Evolutionary conservation across 2,329 filamentous ascomycete genomes (phyloP).

Genomic region (Ploettnerulaceae sp.): DNA sequence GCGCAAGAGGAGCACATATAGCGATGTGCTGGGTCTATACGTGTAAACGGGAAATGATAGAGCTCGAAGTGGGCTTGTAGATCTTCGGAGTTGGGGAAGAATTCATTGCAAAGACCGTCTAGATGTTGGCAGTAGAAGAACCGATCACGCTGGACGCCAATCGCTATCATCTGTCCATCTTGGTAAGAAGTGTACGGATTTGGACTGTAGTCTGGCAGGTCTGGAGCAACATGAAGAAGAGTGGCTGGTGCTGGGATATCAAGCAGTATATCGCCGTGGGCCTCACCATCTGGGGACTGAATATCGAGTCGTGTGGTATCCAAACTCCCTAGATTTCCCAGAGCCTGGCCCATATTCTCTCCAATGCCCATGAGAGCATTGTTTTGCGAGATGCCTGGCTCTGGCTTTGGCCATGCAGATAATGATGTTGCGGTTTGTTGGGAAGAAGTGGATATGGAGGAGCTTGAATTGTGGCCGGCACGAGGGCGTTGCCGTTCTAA

Average conservation of each 20-base stretch:
- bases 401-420: conserved; percentile 9
- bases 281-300: conserved; percentile 15
- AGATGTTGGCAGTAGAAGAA: conserved; percentile 23
- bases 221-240: not conserved
- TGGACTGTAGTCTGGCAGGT: conserved; percentile 7
- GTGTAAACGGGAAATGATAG: conserved; percentile 26
- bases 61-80: conserved; percentile 27
- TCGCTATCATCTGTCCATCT: conserved; percentile 22
- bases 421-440: conserved; percentile 10
- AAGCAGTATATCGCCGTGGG: conserved; percentile 9
- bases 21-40: conserved; percentile 24
- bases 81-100: conserved; percentile 17
- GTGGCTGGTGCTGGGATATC: conserved; percentile 11
- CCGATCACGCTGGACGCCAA: conserved; percentile 18
- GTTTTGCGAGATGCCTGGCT: conserved; percentile 9
- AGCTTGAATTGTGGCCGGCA: conserved; percentile 7
- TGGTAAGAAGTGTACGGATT: conserved; percentile 21
- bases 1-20: conserved; percentile 22
- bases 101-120: conserved; percentile 18
- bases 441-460: conserved; percentile 14
- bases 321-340: not conserved
- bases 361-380: conserved; percentile 25
- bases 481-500: not conserved
- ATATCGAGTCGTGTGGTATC: conserved; percentile 15
- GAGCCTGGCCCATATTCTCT: conserved; percentile 1